Conservation (phyloP, 2,329 filamentous ascomycete genomes). For the Tothia fuscella region DNA sequence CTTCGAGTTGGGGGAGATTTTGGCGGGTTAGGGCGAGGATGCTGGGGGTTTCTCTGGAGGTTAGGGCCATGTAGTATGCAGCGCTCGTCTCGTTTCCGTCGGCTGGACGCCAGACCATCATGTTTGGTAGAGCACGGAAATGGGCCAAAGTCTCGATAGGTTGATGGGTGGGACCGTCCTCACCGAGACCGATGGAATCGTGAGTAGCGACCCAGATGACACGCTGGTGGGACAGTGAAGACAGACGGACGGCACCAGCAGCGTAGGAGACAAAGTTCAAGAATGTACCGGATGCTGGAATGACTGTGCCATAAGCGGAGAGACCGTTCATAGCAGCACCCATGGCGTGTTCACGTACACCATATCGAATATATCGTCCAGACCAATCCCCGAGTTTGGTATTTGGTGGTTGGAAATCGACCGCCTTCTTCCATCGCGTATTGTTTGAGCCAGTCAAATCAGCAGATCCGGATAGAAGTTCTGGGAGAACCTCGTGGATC, state of each 20-base stretch:
- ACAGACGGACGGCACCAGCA: slow-evolving; percentile 88
- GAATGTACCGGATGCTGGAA: slow-evolving; percentile 94
- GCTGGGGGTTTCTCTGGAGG: slow-evolving; percentile 77
- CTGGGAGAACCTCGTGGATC: slow-evolving; percentile 70
- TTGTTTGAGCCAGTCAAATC: slow-evolving; percentile 98
- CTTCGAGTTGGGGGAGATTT: slow-evolving; percentile 96
- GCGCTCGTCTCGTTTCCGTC: slow-evolving; percentile 97
- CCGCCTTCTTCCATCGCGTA: slow-evolving; percentile 92
- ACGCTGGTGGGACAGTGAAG: slow-evolving; percentile 79
- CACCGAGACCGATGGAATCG: slow-evolving; percentile 97
- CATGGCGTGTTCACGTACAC: slow-evolving; percentile 88
- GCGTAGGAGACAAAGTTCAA: slow-evolving; percentile 99
- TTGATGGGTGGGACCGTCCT: slow-evolving; percentile 97
- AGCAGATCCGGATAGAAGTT: slow-evolving; percentile 90
- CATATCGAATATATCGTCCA: slow-evolving; percentile 86
- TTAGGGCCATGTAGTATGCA: slow-evolving; percentile 92
- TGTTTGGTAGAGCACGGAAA: slow-evolving; percentile 97
- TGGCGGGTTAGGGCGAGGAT: slow-evolving; percentile 93
- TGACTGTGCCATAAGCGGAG: slow-evolving; percentile 84
- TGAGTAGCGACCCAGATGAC: slow-evolving; percentile 94
- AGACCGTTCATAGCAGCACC: slow-evolving; percentile 91
- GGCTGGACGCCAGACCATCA: slow-evolving; percentile 98
- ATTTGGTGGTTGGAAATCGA: slow-evolving; percentile 90
- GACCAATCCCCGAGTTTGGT: slow-evolving; percentile 77
- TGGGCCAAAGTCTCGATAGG: slow-evolving; percentile 96